phyloP scores from a whole-genome alignment of 2,329 filamentous ascomycete species.

The Fusarium longipes region DNA sequence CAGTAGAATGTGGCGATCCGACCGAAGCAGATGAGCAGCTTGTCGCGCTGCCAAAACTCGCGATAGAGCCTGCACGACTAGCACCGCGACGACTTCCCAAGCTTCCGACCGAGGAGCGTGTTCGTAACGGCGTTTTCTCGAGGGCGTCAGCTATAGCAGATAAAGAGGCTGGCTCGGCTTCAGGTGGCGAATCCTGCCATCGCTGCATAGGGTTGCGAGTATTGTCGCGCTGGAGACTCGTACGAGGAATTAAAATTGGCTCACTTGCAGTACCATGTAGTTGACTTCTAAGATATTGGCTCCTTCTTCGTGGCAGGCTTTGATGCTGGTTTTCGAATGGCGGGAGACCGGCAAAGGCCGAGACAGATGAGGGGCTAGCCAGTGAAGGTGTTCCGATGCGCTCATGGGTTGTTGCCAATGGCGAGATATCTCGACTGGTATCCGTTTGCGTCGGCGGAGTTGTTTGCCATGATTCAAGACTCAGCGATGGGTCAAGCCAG shows the following conservation, averaged over 20 bases:
- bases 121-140: constrained; percentile 9
- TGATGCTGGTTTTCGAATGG: not conserved
- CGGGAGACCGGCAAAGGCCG: not conserved
- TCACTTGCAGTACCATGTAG: not conserved
- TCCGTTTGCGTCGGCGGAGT: not conserved
- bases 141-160: constrained; percentile 36
- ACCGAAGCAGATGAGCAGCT: constrained; percentile 33
- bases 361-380: not conserved
- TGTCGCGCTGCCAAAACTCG: constrained; percentile 32
- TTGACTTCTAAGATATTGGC: constrained; percentile 20
- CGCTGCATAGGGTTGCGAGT: constrained; percentile 35
- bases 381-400: not conserved
- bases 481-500: not conserved
- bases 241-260: constrained; percentile 17
- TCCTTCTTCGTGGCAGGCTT: constrained; percentile 21
- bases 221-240: not conserved
- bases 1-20: constrained; percentile 1
- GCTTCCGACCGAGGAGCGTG: constrained; percentile 25
- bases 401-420: not conserved
- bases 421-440: not conserved
- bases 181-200: constrained; percentile 42
- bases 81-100: constrained; percentile 9
- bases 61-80: constrained; percentile 29
- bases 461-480: not conserved
- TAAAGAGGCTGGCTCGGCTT: constrained; percentile 38